Base-by-base conservation (phyloP, 2,329 filamentous ascomycete species). In the Neonectria hederae region DNA sequence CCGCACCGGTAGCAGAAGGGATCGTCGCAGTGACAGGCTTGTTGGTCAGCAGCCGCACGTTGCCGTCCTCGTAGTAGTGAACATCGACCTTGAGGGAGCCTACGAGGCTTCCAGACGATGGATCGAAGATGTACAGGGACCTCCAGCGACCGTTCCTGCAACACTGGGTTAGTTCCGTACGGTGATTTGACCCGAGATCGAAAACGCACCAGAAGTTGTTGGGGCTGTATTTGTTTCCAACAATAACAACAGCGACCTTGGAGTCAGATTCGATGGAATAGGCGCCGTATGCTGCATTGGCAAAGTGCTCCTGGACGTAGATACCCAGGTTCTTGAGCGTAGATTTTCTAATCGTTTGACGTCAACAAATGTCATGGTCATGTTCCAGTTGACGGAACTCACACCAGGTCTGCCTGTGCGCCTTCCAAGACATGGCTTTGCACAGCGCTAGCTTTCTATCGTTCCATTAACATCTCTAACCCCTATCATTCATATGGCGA, bases 1-100 rank as follows among this genome's bases (percentile, higher is more conserved):
- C 91, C 0, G 87, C 86, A 8, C 89, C 90, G 2, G 86, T 87
- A 42, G 83, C 84, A 1, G 86, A 89, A 1, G 88, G 79, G n/a
- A 92, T 78, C 9, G 86, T 87, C 3, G 87, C 78, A 1, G 84
- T 84, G 13, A 95, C 78, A 11, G 91, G 83, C 82, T 97, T 97
- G 75, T 88, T 90, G n/a, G 96, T 97, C 68, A 95, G 86, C 64
- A 99, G 87, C 2, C 96, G 91, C 62, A 99, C 96, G 77, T 99
- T 99, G 67, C 96, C 96, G 77, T 99, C 97, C 82, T 99, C 96
- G 83, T 99, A 99, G 86, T 99, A 99, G 84, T 99, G 96, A 55
- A 99, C 95, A 72, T 98, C 94, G 58, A 97, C 92, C 79, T 95
- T 93, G 80, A 98, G 90, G 63, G 86, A 89, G 73, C 96, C 96